Base-by-base conservation (phyloP, 208 protist genomes). In the Leishmania mexicana region DNA sequence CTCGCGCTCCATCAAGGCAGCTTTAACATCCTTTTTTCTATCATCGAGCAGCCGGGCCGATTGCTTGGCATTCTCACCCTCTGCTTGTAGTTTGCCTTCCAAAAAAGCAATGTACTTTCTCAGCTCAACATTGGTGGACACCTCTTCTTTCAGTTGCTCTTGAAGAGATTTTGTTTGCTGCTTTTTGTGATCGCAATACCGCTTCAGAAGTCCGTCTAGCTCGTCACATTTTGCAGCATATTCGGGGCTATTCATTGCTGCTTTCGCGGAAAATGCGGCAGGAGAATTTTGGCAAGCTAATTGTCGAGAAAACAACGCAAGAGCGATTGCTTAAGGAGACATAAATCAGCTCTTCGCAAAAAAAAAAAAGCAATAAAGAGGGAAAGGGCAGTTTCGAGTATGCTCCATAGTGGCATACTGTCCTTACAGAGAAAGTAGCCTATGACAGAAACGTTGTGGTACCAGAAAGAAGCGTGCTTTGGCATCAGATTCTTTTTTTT, bases 101-200 rank as follows among this genome's bases (percentile, higher is more conserved):
- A 85, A 71, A 38, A 85, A 38, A 0, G 73, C 60, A n/a, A 81
- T 79, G 62, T 75, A 54, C 42, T 85, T 81, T 51, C 82, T 78
- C 51, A 85, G 73, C 45, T 85, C 62, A 1, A 75, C 54, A 24
- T 85, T 81, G n/a, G 64, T 65, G 13, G 72, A 51, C 5, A 82
- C 57, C 53, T 85, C 78, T 40, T 85, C 64, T 51, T 78, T 58
- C 1, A 85, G 65, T 49, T 76, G 68, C 4, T 68, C 71, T 11
- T 67, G 62, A 21, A 85, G 67, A 10, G 42, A 57, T 65, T 75
- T 76, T 17, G 72, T 54, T 64, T 82, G 64, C 2, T 42, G 62
- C 74, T 60, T 58, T 64, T 79, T 85, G 31, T 72, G 75, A 5
- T 74, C 51, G 19, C 60, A 74, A 40, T 81, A 85, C 13, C 76